phyloP scores from a whole-genome alignment of 805 yeast species.

The Priceomyces haplophilus region DNA sequence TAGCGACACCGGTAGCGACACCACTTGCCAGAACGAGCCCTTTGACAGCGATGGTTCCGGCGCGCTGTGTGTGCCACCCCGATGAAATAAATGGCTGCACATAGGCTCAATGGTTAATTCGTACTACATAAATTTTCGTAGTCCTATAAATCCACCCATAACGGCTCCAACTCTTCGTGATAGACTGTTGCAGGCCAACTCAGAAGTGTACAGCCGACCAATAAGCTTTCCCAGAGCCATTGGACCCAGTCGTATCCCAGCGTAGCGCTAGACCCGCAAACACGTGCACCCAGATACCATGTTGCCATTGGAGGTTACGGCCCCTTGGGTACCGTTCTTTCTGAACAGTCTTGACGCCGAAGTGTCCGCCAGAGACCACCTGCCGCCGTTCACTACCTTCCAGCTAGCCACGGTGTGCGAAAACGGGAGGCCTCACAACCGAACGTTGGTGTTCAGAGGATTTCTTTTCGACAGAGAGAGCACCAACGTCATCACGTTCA shows the following conservation, averaged over 20 bases:
- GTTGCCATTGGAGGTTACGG: slow-evolving; percentile 37
- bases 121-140: background rate
- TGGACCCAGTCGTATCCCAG: too few species aligned
- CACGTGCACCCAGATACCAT: too few species aligned
- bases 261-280: too few species aligned
- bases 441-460: slow-evolving; percentile 73
- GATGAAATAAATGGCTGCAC: background rate
- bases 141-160: background rate
- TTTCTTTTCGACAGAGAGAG: slow-evolving; percentile 68
- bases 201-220: background rate
- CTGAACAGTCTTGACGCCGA: slow-evolving; percentile 51
- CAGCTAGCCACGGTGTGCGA: slow-evolving; percentile 66
- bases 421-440: slow-evolving; percentile 54
- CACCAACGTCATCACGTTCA: slow-evolving; percentile 64
- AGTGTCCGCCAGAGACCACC: slow-evolving; percentile 18
- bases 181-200: background rate
- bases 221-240: background rate
- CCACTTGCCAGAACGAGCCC: too few species aligned
- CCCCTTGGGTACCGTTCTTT: slow-evolving; percentile 76
- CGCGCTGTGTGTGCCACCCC: too few species aligned
- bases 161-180: background rate
- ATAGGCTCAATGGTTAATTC: background rate
- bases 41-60: too few species aligned
- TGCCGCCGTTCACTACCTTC: slow-evolving; percentile 54
- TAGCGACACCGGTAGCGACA: too few species aligned